Percentiles rank a stretch among this genome's conserved stretches.
Evolutionary conservation across 208 protist species (phyloP).

Genomic region (Trypanosoma caninum): DNA sequence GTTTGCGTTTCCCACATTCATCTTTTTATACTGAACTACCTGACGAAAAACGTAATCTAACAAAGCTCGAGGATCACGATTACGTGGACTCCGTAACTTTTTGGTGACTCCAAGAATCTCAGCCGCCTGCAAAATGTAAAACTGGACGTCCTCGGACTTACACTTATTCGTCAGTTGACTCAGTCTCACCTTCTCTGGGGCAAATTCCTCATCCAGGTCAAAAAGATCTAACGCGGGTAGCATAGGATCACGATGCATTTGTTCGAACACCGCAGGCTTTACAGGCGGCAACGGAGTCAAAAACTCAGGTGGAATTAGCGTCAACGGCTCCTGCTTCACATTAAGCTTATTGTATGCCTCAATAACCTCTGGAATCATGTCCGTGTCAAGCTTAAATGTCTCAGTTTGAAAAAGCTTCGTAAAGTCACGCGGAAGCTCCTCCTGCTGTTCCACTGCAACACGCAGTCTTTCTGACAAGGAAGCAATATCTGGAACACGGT

Average conservation of each 20-base stretch:
- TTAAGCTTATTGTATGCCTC: slow-evolving; percentile 88
- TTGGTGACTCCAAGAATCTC: slow-evolving; percentile 94
- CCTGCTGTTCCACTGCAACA: slow-evolving; percentile 94
- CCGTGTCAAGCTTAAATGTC: slow-evolving; percentile 94
- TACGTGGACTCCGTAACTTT: slow-evolving; percentile 85
- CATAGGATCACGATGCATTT: slow-evolving; percentile 89
- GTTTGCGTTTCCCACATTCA: slow-evolving; percentile 29
- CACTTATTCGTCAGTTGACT: slow-evolving; percentile 97
- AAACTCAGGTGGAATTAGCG: slow-evolving; percentile 95
- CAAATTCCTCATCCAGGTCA: slow-evolving; percentile 96
- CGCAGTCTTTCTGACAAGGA: slow-evolving; percentile 90
- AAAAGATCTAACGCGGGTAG: slow-evolving; percentile 94
- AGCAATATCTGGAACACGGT: slow-evolving; percentile 93
- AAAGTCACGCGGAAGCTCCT: slow-evolving; percentile 94
- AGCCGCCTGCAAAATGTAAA: slow-evolving; percentile 92
- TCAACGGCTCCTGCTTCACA: slow-evolving; percentile 94
- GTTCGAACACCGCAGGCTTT: slow-evolving; percentile 92
- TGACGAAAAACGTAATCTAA: slow-evolving; percentile 93
- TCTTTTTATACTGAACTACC: slow-evolving; percentile 92
- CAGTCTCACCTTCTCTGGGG: slow-evolving; percentile 92
- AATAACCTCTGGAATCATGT: slow-evolving; percentile 92
- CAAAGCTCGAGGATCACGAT: slow-evolving; percentile 85
- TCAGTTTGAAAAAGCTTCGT: slow-evolving; percentile 92
- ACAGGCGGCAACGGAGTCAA: slow-evolving; percentile 93
- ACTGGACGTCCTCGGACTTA: slow-evolving; percentile 90